Base-by-base conservation (phyloP, 2,329 filamentous ascomycete genomes). In the Pyricularia grisea region DNA sequence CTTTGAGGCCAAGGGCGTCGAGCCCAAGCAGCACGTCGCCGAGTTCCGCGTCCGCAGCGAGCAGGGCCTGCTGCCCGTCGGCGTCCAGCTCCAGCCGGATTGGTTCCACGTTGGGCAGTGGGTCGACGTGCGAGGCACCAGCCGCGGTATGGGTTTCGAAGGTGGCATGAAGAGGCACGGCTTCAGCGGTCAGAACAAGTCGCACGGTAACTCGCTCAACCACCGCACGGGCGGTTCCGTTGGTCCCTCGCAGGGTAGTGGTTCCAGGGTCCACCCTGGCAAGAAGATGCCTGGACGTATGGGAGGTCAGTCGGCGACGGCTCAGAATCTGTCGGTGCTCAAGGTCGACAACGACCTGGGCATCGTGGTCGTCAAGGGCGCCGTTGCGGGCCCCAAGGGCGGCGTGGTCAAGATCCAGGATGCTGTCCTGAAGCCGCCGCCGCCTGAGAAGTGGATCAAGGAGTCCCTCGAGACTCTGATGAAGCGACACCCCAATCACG, bases 281-380 rank as follows among this genome's bases (percentile, higher is more conserved):
- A 99, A 99, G 88, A 95, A 93, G 82, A 99, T 99, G 95, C 88
- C 95, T 3, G 95, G 95, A 69, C 88, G 92, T 70, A 98, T 99
- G 95, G 95, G 95, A 72, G 92, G 91, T 73, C 87, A 97, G 79
- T 88, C 88, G 73, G 91, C 93, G 69, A 99, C 95, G 66, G 86
- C 95, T 70, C 94, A 97, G 85, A 97, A 97, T 80, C 82, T 98
- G 74, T 92, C 90, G 80, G 89, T 99, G 68, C 81, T 99, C 78
- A 90, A 93, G 83, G 90, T 97, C 42, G 93, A 98, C 80, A 86
- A 89, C 74, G 90, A 92, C 78, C 90, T 94, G 76, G 95, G 95
- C 25, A 88, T 97, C 74, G 88, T 99, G 70, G 88, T 97, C 68
- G 89, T 99, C 72, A 92, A 91, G 80, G 95, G 94, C 33, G 87